Percentiles rank a stretch among this genome's conserved stretches.
Evolutionary conservation across 345 rosid species (phyloP).

Genomic region (Euphorbia peplus): DNA sequence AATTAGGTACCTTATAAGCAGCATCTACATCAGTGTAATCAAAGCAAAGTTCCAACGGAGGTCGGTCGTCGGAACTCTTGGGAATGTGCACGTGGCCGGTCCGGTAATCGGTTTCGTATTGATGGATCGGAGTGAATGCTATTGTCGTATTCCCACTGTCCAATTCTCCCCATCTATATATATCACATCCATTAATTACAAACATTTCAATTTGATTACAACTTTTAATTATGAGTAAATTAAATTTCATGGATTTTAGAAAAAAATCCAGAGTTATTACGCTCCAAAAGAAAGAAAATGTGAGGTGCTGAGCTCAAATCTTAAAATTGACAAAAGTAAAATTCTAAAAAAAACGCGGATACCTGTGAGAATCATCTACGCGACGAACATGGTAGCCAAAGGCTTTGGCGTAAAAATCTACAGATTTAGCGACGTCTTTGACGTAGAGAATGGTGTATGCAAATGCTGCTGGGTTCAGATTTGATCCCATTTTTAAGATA

Average conservation of each 20-base stretch:
- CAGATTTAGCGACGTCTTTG: constrained; percentile 61
- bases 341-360: too few relatives aligned
- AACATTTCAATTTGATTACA: too few relatives aligned
- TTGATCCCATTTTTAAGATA: constrained; percentile 26
- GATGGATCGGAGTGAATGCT: constrained; percentile 77
- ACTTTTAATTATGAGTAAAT: too few relatives aligned
- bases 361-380: constrained; percentile 63
- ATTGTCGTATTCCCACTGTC: constrained; percentile 84
- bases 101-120: constrained; percentile 72
- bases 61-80: constrained; percentile 24
- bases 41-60: constrained; percentile 77
- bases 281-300: too few relatives aligned
- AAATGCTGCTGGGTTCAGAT: constrained; percentile 44
- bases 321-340: too few relatives aligned
- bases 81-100: constrained; percentile 58
- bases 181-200: too few relatives aligned
- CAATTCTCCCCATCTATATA: constrained; percentile 85
- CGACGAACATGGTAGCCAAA: constrained; percentile 70
- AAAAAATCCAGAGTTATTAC: too few relatives aligned
- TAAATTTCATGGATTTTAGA: too few relatives aligned
- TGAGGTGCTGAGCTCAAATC: too few relatives aligned
- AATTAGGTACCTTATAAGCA: constrained; percentile 61
- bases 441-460: constrained; percentile 71
- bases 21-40: constrained; percentile 68
- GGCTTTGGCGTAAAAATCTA: constrained; percentile 67